Base-by-base conservation (phyloP, 2,329 filamentous ascomycete genomes). In the Pseudogymnoascus sp. region DNA sequence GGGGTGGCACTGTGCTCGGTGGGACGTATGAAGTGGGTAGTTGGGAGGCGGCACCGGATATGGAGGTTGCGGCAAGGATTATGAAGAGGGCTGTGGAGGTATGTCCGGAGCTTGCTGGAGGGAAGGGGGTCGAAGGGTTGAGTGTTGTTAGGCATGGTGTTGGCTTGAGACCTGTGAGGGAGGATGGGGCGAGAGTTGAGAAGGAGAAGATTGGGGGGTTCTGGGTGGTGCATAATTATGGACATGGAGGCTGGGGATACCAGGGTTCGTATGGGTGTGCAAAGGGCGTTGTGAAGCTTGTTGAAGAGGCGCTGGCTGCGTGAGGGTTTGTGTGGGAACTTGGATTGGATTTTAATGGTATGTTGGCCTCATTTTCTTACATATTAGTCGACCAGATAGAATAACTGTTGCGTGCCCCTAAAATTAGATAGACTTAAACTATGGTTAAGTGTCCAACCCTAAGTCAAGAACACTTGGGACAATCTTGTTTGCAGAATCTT, bases 211-310 rank as follows among this genome's bases (percentile, higher is more conserved):
- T 88, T 41, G 74, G 78, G 59, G 80, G 77, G 2, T 73, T 79
- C 1, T 77, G 76, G 68, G 79, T 85, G 2, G 81, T 87, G 41
- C 84, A 86, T 70, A 82, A 83, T 64, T 85, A 85, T 71, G 83
- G 83, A 0, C 81, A 84, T 71, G 83, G 79, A 9, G 83, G 83
- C 0, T 83, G 81, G 73, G 87, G 86, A 3, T 89, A 83, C 66
- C 82, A 84, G 68, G 74, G 76, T 26, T 81, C 78, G 4, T 93
- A 88, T 73, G 89, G 89, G 1, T 90, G 87, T 72, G 84, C 88
- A 0, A 79, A 86, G 69, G 77, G 80, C 35, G 86, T 85, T 0
- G 80, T 88, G 1, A 81, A 84, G 71, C 74, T 92, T 71, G 86
- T 91, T 5, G 80, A 82, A 44, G 82, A 87, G 71, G 64, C 66